Conservation (phyloP, 805 yeast species). For the Pichia nakasei region DNA sequence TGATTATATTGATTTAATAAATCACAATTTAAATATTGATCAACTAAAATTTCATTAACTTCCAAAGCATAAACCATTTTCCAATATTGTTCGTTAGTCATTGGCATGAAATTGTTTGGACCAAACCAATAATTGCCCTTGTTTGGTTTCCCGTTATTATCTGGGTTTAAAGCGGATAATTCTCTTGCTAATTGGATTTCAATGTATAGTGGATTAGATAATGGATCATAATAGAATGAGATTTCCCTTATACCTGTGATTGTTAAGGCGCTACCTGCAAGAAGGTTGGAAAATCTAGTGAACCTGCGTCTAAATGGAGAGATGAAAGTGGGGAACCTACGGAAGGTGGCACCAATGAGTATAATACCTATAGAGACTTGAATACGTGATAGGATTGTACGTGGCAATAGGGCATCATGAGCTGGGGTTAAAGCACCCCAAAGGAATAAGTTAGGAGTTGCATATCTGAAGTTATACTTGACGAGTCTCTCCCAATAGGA, state of each 20-base stretch:
- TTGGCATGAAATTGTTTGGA: conserved; percentile 38
- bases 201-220: conserved; percentile 20
- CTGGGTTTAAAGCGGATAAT: conserved; percentile 16
- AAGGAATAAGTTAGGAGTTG: conserved; percentile 21
- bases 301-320: conserved; percentile 6
- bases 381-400: conserved; percentile 19
- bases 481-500: conserved; percentile 11
- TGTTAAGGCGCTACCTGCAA: conserved; percentile 13
- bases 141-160: conserved; percentile 26
- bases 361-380: conserved; percentile 21
- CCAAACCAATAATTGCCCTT: conserved; percentile 42
- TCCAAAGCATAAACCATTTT: conserved; percentile 19
- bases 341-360: conserved; percentile 9
- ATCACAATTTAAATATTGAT: conserved; percentile 11
- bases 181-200: conserved; percentile 21
- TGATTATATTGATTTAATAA: conserved; percentile 9
- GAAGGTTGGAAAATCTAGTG: conserved; percentile 8
- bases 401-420: conserved; percentile 23
- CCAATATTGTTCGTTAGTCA: conserved; percentile 26
- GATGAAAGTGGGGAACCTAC: conserved; percentile 4
- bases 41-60: conserved; percentile 13
- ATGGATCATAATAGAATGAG: conserved; percentile 9
- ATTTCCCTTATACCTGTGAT: conserved; percentile 14
- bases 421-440: conserved; percentile 31
- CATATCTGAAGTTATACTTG: conserved; percentile 21